Evolutionary conservation across 257 asterid genomes (phyloP).

Genomic region (Solanum raphanifolium): DNA sequence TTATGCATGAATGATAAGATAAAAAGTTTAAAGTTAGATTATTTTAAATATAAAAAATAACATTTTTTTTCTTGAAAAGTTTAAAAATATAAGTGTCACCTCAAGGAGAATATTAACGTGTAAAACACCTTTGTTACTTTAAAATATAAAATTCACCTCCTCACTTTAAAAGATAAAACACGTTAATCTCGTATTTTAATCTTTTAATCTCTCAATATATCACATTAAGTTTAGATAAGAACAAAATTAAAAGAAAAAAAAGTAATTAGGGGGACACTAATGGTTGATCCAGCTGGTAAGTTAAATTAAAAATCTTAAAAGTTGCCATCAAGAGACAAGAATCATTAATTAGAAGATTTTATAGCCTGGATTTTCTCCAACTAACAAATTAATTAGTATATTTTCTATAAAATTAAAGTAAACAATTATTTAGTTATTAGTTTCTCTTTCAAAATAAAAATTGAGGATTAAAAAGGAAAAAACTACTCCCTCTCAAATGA

Average conservation of each 20-base stretch:
- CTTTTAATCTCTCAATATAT: not conserved
- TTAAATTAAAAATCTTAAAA: not conserved
- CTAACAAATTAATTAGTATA: not conserved
- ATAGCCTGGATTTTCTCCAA: not conserved
- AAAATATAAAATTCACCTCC: not conserved
- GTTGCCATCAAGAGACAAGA: not conserved
- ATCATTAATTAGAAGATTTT: not conserved
- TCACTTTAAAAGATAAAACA: not conserved
- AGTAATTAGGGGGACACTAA: not conserved
- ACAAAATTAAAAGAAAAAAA: not conserved
- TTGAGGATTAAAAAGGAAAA: too few relatives aligned
- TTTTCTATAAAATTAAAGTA: not conserved
- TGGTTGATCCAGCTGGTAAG: not conserved
- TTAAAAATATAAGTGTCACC: too few relatives aligned
- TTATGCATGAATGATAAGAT: not conserved
- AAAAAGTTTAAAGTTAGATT: not conserved
- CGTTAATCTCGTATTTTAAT: not conserved
- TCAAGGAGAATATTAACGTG: not conserved
- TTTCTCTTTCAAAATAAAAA: not conserved
- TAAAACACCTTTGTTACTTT: not conserved
- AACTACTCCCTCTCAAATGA: not conserved
- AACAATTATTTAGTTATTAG: not conserved
- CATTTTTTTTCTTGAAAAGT: not conserved
- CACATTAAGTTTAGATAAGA: not conserved
- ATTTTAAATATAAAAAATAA: not conserved